phyloP scores from a whole-genome alignment of 768 basidiomycete genomes.

The Tulasnella sp. region DNA sequence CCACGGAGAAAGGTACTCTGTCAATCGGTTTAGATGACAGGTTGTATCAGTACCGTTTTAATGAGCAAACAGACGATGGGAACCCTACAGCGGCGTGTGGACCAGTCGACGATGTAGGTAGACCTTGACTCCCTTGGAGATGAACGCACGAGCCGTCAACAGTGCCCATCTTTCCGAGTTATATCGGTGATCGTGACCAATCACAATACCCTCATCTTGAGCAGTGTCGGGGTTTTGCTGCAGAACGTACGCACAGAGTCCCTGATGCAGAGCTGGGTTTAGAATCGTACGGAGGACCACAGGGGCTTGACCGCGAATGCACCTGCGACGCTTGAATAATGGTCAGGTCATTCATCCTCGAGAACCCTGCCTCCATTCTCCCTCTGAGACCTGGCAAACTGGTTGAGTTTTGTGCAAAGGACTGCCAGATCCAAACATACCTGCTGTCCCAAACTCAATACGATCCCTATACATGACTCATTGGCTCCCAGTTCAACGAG shows the following conservation, averaged over 20 bases:
- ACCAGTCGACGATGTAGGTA: constrained; percentile 66
- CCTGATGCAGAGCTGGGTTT: constrained; percentile 42
- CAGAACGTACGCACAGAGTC: constrained; percentile 68
- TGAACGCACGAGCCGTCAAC: constrained; percentile 68
- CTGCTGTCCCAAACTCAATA: constrained; percentile 86
- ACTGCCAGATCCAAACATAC: constrained; percentile 38
- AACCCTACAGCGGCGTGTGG: constrained; percentile 72
- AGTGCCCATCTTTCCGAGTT: constrained; percentile 74
- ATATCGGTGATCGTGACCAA: constrained; percentile 83
- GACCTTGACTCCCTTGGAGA: constrained; percentile 59
- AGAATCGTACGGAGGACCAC: background rate
- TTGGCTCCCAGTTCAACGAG: constrained; percentile 26
- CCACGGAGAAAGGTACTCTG: constrained; percentile 78
- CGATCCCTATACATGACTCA: constrained; percentile 40
- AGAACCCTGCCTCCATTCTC: constrained; percentile 83
- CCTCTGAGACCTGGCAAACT: constrained; percentile 61
- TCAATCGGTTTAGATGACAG: constrained; percentile 14
- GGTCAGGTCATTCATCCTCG: constrained; percentile 87
- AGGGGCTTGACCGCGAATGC: constrained; percentile 19
- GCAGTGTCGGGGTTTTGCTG: constrained; percentile 49
- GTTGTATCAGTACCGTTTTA: background rate
- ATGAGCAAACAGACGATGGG: background rate
- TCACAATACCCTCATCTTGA: constrained; percentile 60
- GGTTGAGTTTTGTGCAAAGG: background rate
- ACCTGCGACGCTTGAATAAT: constrained; percentile 81